Evolutionary conservation across 192 early-diverging fungal genomes (phyloP), one percentile per base, ranked within the genome.

Genomic region (Mortierella antarctica): DNA sequence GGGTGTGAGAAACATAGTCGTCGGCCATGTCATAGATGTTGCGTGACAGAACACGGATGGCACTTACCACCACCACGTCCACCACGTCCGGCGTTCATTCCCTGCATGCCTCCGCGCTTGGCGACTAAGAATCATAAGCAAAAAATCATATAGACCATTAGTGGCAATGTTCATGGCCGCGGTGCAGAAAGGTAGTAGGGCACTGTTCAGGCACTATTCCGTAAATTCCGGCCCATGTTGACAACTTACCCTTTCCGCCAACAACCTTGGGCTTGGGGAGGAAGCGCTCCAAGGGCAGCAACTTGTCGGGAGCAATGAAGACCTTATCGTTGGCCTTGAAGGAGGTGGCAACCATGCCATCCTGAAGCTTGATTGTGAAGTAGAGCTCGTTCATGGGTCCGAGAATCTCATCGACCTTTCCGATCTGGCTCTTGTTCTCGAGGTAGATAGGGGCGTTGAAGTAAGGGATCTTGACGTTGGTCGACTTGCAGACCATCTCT

Each of bases 361-460:
- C 95, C 74, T 95, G 90, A 66, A 97, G 87, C 91, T 98, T 98
- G 57, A 99, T 96, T 18, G 98, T 97, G 79, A 99, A 99, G 77
- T 89, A 97, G 31, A 99, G 95, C 80, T 99, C 95, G 87, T 96
- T 98, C 84, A 99, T 89, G 46, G 97, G 96, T 13, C 98, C 98
- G 42, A 99, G 88, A 70, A 99, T 98, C 83, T 99, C 98, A 68
- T 99, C 98, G 7, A 99, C 97, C 80, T 99, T 98, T 74, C 98
- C 98, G 76, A 99, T 98, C 85, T 96, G 96, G 61, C 93, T 94
- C 89, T 99, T 99, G 89, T 98, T 97, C 80, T 98, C 95, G 44
- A 97, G 89, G 88, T 91, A 99, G 67, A 99, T 97, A 54, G 98
- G 97, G 3, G 98, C 98, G 80, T 98, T 99, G 89, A 99, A 99